Evolutionary conservation across 148 eudicot species (phyloP).

Genomic region (Talinum fruticosum): DNA sequence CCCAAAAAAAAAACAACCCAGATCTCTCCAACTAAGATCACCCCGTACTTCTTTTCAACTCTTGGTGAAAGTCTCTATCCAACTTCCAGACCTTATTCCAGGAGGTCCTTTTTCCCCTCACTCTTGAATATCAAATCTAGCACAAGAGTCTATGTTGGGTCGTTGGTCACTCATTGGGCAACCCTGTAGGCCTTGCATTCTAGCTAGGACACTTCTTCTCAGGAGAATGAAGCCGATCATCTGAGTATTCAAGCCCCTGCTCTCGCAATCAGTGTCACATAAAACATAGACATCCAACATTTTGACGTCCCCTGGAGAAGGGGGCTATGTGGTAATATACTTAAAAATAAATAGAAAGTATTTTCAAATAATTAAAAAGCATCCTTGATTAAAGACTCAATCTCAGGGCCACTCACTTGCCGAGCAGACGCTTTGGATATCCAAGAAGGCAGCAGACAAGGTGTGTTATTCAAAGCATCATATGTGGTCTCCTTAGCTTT

Average conservation of each 20-base stretch:
- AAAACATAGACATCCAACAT: background rate
- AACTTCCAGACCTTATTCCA: too few relatives aligned
- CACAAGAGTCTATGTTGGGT: too few relatives aligned
- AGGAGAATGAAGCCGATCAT: background rate
- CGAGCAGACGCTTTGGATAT: conserved; percentile 97
- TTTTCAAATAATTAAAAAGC: background rate
- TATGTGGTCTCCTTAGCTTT: conserved; percentile 99
- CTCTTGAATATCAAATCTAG: too few relatives aligned
- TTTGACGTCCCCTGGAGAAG: background rate
- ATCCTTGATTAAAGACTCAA: background rate
- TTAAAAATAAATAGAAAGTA: background rate
- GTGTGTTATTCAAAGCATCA: conserved; percentile 95
- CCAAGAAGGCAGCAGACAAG: conserved; percentile 96
- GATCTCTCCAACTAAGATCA: too few relatives aligned
- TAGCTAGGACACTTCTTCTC: background rate
- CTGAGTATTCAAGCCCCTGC: background rate
- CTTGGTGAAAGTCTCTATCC: too few relatives aligned
- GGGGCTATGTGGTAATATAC: background rate
- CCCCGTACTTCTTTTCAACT: too few relatives aligned
- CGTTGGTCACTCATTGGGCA: too few relatives aligned
- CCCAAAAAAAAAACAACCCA: too few relatives aligned
- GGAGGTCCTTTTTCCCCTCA: too few relatives aligned
- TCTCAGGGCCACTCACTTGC: conserved; percentile 55
- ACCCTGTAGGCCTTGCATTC: too few relatives aligned
- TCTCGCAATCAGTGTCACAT: background rate